Evolutionary conservation across 2,329 filamentous ascomycete genomes (phyloP).

Genomic region (Epichloe glyceriae): DNA sequence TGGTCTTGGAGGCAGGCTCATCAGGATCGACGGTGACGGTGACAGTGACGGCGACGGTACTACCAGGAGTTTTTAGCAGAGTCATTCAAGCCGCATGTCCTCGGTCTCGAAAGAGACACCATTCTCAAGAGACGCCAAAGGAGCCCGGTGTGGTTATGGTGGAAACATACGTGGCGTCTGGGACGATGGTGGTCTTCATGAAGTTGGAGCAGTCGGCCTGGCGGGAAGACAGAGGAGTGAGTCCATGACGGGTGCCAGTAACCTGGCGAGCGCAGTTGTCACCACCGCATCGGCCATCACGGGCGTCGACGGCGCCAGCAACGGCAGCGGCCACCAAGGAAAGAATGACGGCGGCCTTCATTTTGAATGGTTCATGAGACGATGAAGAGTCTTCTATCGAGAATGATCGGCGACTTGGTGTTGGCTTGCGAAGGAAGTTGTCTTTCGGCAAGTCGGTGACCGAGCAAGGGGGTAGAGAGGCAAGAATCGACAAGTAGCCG

Average conservation of each 20-base stretch:
- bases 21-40: slow-evolving; percentile 25
- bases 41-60: slow-evolving; percentile 24
- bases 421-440: neutral
- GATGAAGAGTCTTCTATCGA: neutral
- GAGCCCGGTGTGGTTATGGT: neutral
- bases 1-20: slow-evolving; percentile 12
- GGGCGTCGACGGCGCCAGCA: slow-evolving; percentile 22
- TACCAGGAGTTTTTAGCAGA: slow-evolving; percentile 2
- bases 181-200: slow-evolving; percentile 26
- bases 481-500: neutral
- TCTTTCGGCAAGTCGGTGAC: slow-evolving; percentile 1
- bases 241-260: slow-evolving; percentile 27
- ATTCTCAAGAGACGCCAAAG: neutral
- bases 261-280: slow-evolving; percentile 36
- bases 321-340: slow-evolving; percentile 24
- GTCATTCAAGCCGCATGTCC: neutral
- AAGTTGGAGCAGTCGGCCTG: slow-evolving; percentile 29
- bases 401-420: slow-evolving; percentile 1
- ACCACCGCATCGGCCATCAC: slow-evolving; percentile 21
- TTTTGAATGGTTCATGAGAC: slow-evolving; percentile 15
- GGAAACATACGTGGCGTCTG: slow-evolving; percentile 24
- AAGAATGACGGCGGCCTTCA: slow-evolving; percentile 28
- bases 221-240: slow-evolving; percentile 21
- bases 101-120: neutral
- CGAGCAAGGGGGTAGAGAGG: neutral